Conservation (phyloP, 2,329 filamentous ascomycete genomes). For the Penicillium occitanis region DNA sequence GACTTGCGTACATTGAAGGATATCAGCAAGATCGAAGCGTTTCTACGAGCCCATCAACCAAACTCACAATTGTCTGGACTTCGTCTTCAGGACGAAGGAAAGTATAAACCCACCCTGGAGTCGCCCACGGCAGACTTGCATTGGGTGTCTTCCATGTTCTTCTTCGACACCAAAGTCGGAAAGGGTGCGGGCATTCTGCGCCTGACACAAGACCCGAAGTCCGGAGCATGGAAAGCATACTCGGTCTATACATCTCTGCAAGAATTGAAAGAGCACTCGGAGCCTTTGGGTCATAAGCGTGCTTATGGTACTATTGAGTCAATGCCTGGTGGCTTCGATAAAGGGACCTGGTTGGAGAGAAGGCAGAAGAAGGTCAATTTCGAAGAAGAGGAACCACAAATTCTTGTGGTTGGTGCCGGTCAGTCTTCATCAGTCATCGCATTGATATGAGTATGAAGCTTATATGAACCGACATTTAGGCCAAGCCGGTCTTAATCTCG, state of each 20-base stretch:
- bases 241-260: slow-evolving; percentile 42
- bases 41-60: slow-evolving; percentile 17
- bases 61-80: neutral
- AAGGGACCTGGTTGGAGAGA: slow-evolving; percentile 41
- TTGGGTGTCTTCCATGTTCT: slow-evolving; percentile 39
- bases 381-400: slow-evolving; percentile 34
- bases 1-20: slow-evolving; percentile 38
- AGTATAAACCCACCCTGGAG: neutral
- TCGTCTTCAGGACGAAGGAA: neutral
- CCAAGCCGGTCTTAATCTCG: slow-evolving; percentile 45
- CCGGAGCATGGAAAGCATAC: slow-evolving; percentile 38
- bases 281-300: slow-evolving; percentile 35
- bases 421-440: neutral
- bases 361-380: slow-evolving; percentile 35
- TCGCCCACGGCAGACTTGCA: neutral
- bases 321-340: slow-evolving; percentile 33
- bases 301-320: slow-evolving; percentile 36
- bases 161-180: slow-evolving; percentile 40
- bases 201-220: slow-evolving; percentile 31
- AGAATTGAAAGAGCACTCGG: slow-evolving; percentile 36
- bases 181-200: slow-evolving; percentile 39
- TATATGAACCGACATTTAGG: slow-evolving; percentile 30
- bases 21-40: slow-evolving; percentile 31
- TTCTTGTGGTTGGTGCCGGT: slow-evolving; percentile 46
- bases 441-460: neutral